phyloP scores from a whole-genome alignment of 139 green algal genomes.

The Haematococcus lacustris region DNA sequence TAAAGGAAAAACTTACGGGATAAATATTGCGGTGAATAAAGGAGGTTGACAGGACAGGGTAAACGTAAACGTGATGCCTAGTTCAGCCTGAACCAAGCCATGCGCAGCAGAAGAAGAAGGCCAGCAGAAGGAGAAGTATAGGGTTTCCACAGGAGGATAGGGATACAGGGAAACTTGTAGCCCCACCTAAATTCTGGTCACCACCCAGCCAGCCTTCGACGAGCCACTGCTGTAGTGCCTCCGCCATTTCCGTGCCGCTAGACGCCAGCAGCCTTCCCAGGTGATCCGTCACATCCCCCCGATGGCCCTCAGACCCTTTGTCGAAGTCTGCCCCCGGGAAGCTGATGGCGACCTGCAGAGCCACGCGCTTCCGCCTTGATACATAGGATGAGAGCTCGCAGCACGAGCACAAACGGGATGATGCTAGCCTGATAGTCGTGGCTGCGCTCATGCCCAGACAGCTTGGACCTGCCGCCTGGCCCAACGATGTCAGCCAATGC shows the following conservation, averaged over 20 bases:
- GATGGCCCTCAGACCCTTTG: conserved; percentile 13
- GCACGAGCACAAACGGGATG: background rate
- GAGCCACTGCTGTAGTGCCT: conserved; percentile 11
- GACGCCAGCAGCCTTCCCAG: background rate
- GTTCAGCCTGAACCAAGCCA: no score
- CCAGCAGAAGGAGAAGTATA: no score
- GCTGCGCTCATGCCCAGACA: background rate
- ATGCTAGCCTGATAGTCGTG: conserved; percentile 12
- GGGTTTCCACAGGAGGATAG: no score
- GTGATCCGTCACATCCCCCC: background rate
- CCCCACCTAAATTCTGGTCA: background rate
- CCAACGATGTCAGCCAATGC: background rate
- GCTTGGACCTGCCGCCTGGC: background rate
- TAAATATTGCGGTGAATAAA: no score
- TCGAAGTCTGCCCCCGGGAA: conserved; percentile 16
- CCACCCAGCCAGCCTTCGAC: conserved; percentile 2
- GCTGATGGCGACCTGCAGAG: conserved; percentile 12
- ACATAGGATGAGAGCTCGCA: background rate
- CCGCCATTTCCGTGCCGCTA: conserved; percentile 13
- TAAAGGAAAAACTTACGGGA: no score
- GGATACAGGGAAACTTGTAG: background rate
- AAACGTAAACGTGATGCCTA: no score
- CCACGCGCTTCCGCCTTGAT: background rate
- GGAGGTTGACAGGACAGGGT: no score
- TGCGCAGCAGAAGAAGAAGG: no score